Conservation (phyloP, 2,329 filamentous ascomycete genomes). For the Fusarium newnesense region DNA sequence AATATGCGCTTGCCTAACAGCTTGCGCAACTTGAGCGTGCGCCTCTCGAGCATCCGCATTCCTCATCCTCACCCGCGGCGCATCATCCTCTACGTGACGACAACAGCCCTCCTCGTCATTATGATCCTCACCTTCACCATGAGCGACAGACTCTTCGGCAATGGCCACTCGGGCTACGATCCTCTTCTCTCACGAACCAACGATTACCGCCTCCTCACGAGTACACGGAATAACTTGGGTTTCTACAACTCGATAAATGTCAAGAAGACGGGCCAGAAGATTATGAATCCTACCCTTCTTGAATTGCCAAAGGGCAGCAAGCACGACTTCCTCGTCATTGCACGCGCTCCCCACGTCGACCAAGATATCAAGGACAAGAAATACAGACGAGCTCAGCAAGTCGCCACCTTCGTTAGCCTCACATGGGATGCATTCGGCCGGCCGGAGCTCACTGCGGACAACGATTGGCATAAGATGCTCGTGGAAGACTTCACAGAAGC, state of each 20-base stretch:
- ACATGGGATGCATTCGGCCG: slow-evolving; percentile 33
- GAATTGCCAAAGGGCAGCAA: slow-evolving; percentile 34
- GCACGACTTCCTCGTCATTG: slow-evolving; percentile 37
- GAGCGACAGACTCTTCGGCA: neutral
- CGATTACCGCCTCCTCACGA: slow-evolving; percentile 34
- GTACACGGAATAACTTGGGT: slow-evolving; percentile 32
- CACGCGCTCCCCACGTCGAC: slow-evolving; percentile 33
- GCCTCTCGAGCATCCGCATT: slow-evolving; percentile 8
- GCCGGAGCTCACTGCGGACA: slow-evolving; percentile 28
- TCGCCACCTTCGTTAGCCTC: slow-evolving; percentile 36
- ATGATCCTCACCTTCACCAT: slow-evolving; percentile 24
- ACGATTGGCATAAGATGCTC: slow-evolving; percentile 37
- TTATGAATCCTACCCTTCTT: slow-evolving; percentile 39
- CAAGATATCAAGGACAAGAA: slow-evolving; percentile 36
- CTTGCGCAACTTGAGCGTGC: slow-evolving; percentile 20
- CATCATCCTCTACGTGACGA: slow-evolving; percentile 23
- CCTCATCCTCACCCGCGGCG: slow-evolving; percentile 33
- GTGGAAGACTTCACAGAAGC: slow-evolving; percentile 31
- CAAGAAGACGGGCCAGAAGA: slow-evolving; percentile 37
- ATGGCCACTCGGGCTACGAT: slow-evolving; percentile 14
- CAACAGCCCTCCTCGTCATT: slow-evolving; percentile 17
- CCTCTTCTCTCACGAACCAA: slow-evolving; percentile 35
- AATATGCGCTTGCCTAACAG: slow-evolving; percentile 18
- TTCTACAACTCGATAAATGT: slow-evolving; percentile 38
- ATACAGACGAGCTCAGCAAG: slow-evolving; percentile 34